Evolutionary conservation across 768 basidiomycete genomes (phyloP), one percentile per base, ranked within the genome.

Genomic region (Agrocybe chaxingu): DNA sequence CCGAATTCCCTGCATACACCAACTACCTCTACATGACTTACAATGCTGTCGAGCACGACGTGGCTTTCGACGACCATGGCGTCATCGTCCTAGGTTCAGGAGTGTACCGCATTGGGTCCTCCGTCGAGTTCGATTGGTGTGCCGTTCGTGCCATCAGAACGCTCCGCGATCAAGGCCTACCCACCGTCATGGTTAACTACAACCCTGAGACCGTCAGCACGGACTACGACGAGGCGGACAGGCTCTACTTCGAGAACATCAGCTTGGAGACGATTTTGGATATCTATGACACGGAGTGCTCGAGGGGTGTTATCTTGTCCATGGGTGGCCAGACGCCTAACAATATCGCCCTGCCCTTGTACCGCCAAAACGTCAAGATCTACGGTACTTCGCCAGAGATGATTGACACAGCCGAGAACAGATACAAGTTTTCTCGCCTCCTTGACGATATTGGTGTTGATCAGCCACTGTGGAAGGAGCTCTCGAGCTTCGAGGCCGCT

Each of bases 61-160:
- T 98, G 58, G 66, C 73, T 4, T 99, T 99, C 73, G 69, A 84
- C 44, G 97, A 99, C 63, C 80, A 87, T 50, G 97, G 96, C 56
- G 86, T 98, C 53, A 96, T 98, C 82, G 97, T 98, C 3, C 79
- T 98, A 37, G 97, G 97, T 31, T 98, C 96, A 10, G 97, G 97
- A 51, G 96, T 98, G 2, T 99, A 99, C 70, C 87, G 97, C 47
- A 99, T 99, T 58, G 96, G 97, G 12, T 98, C 96, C 2, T 98
- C 95, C 3, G 96, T 99, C 68, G 96, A 99, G 72, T 98, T 99
- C 71, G 96, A 98, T 66, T 99, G 96, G 96, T 98, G 96, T 68
- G 97, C 96, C 11, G 96, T 99, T 47, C 87, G 95, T 43, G 93
- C 95, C 31, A 98, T 98, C 65, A 77, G 96, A 58, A 98, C 97